These are phyloP conservation scores for Pachyrhizus erosus DNA, from an alignment of 306 rosid genomes.

Conservation along the genomic window DNA sequence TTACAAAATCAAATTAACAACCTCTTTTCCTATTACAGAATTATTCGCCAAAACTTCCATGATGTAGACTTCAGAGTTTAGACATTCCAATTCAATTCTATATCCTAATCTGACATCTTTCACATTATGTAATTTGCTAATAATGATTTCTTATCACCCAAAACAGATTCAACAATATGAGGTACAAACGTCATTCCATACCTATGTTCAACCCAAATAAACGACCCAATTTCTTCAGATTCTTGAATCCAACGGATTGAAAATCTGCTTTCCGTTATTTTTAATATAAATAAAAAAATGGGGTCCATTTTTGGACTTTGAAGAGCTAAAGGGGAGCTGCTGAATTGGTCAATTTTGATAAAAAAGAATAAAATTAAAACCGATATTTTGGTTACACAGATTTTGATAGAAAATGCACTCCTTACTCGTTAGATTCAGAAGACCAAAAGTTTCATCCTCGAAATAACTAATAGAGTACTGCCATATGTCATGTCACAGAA, in stretches of 20 bases:
- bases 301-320: background rate
- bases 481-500: background rate
- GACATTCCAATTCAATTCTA: background rate
- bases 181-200: background rate
- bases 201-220: background rate
- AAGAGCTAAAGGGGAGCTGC: background rate
- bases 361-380: constrained; percentile 5
- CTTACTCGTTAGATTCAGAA: background rate
- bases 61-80: background rate
- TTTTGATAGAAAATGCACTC: no score
- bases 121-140: background rate
- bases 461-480: background rate
- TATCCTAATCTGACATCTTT: background rate
- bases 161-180: background rate
- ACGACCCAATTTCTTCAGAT: background rate
- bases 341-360: background rate
- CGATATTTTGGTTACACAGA: constrained; percentile 3
- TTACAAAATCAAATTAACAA: background rate
- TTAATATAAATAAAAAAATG: background rate
- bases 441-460: background rate
- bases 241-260: background rate
- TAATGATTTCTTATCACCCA: background rate
- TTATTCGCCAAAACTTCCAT: constrained; percentile 8
- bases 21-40: background rate
- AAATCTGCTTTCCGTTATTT: background rate